These are phyloP conservation scores for Silene noctiflora DNA, from an alignment of 179 eudicot genomes.

Conservation along the genomic window DNA sequence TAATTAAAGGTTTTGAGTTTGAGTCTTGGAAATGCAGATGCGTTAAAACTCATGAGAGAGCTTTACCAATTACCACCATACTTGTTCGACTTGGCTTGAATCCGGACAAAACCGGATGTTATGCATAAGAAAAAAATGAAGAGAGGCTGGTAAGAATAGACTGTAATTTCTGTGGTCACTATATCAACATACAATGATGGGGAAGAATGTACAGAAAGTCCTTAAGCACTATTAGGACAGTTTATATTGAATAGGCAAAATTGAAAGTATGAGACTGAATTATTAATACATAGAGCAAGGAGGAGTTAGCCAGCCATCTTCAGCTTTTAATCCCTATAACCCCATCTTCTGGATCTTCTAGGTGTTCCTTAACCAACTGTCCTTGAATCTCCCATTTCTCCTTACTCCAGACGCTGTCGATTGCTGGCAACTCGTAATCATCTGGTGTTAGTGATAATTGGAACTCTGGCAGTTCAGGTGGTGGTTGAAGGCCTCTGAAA, in stretches of 20 bases:
- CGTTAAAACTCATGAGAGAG: too few relatives aligned
- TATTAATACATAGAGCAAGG: constrained; percentile 6
- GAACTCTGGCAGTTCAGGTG: constrained; percentile 91
- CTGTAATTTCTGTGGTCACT: constrained; percentile 9
- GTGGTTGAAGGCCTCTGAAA: constrained; percentile 52
- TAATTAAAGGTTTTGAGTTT: too few relatives aligned
- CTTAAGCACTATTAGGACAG: constrained; percentile 8
- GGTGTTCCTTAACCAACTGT: constrained; percentile 61
- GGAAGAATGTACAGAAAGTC: constrained; percentile 21
- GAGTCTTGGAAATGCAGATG: too few relatives aligned
- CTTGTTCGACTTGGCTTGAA: too few relatives aligned
- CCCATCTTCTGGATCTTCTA: constrained; percentile 54
- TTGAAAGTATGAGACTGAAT: constrained; percentile 5
- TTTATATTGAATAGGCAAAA: constrained; percentile 6
- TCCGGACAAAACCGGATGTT: too few relatives aligned
- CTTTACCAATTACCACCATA: too few relatives aligned
- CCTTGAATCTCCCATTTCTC: constrained; percentile 53
- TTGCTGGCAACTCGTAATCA: constrained; percentile 67
- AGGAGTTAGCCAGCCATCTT: background rate
- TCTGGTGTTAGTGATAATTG: constrained; percentile 78
- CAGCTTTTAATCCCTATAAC: constrained; percentile 17
- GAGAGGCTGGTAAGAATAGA: background rate
- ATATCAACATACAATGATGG: constrained; percentile 16
- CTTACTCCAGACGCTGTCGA: constrained; percentile 52
- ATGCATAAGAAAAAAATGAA: background rate